Base-by-base conservation (phyloP, 495 filamentous ascomycete genomes). In the Trichocladium uniseriatum region DNA sequence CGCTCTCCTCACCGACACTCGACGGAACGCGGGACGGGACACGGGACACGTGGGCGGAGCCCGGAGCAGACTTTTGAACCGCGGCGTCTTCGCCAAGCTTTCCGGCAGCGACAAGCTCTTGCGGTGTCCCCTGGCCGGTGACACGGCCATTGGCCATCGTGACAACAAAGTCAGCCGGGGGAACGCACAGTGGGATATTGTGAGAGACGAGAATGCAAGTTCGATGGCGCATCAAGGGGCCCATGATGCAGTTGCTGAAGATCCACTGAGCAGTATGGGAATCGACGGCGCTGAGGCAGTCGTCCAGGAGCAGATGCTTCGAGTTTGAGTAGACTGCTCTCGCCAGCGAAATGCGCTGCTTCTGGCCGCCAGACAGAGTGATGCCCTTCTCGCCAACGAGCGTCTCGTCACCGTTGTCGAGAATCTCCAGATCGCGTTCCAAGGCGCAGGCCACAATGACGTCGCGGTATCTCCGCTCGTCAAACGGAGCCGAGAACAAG, bases 231-330 rank as follows among this genome's bases (percentile, higher is more conserved):
- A 99, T 97, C 49, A 99, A 66, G 3, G 89, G 87, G 6, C 92
- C 92, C 53, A 84, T 82, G 52, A 99, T 82, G 45, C 89, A 90
- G 58, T 95, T 82, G 54, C 82, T 85, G 68, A 97, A 97, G 54
- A 99, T 96, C 80, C 95, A 96, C 68, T 95, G 95, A 9, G 89
- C 91, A 1, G 92, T 97, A 58, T 99, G 92, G 7, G 94, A 95
- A 66, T 99, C 92, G n/a, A 99, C 92, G 15, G 92, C 92, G 60
- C 90, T 96, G 41, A 99, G 75, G 54, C 94, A 95, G 66, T 99
- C 92, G 61, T 99, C 92, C 27, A 99, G 70, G 5, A 99, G 76
- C 11, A 99, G 64, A 64, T 99, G 91, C 38, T 81, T 80, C 14
- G 89, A 91, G 65, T 84, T 88, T 51, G 86, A 94, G 64, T 99